Conservation (phyloP, 495 filamentous ascomycete species). For the Tuber melanosporum region DNA sequence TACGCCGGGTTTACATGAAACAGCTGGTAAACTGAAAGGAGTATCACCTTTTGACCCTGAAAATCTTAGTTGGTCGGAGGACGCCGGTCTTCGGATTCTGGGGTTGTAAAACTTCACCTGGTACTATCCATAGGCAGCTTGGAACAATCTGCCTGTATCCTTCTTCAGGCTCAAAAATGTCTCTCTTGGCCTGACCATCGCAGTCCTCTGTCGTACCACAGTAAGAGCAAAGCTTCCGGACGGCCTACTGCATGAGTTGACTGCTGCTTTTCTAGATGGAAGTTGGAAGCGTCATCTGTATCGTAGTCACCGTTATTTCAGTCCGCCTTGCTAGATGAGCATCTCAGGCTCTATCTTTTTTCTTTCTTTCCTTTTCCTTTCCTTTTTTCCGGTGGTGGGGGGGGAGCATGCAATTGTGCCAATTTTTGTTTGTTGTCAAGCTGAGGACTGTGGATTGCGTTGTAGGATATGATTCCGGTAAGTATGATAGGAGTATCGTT, state of each 20-base stretch:
- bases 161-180: neutral
- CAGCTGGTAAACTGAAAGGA: neutral
- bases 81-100: neutral
- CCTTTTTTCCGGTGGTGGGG: neutral
- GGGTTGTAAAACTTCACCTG: neutral
- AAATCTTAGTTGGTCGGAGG: neutral
- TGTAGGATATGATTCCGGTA: neutral
- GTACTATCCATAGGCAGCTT: neutral
- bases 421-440: constrained; percentile 3
- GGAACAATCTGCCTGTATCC: neutral
- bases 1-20: neutral
- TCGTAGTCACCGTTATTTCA: neutral
- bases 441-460: neutral
- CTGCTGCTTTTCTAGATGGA: neutral
- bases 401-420: neutral
- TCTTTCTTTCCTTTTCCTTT: neutral
- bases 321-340: neutral
- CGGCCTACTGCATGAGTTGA: neutral
- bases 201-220: neutral
- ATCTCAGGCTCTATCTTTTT: neutral
- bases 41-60: neutral
- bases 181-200: neutral
- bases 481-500: no score
- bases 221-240: neutral
- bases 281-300: neutral